A percentile compares a stretch with the other conserved stretches of the same genome.
Evolutionary conservation across 768 basidiomycete genomes (phyloP).

Genomic region (Fistulinella prunicolor): DNA sequence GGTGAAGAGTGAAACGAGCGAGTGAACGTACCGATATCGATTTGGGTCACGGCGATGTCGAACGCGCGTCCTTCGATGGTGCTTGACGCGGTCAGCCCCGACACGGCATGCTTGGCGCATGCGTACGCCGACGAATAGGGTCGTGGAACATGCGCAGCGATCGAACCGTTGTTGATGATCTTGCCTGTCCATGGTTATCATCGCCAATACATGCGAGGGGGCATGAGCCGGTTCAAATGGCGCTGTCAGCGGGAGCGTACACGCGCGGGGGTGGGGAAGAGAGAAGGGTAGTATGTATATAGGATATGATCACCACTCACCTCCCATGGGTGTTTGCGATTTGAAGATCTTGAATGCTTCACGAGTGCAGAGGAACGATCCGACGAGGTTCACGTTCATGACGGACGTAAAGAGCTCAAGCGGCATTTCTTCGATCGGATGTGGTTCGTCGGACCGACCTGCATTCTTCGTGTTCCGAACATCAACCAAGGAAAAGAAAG

Average conservation of each 20-base stretch:
- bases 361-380: slow-evolving; percentile 71
- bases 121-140: slow-evolving; percentile 65
- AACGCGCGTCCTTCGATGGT: slow-evolving; percentile 73
- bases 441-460: slow-evolving; percentile 49
- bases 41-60: slow-evolving; percentile 75
- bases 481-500: no score
- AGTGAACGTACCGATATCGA: slow-evolving; percentile 64
- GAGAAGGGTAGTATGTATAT: background rate
- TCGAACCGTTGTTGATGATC: slow-evolving; percentile 86
- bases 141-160: slow-evolving; percentile 69
- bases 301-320: slow-evolving; percentile 33
- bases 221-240: no score
- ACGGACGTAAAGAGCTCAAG: slow-evolving; percentile 62
- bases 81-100: slow-evolving; percentile 72
- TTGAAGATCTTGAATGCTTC: slow-evolving; percentile 77
- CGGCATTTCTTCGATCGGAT: slow-evolving; percentile 58
- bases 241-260: no score
- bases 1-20: background rate
- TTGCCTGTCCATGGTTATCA: slow-evolving; percentile 41
- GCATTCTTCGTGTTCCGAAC: slow-evolving; percentile 56
- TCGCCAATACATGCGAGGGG: no score
- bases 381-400: slow-evolving; percentile 69
- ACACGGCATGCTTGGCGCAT: slow-evolving; percentile 76
- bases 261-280: no score
- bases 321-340: slow-evolving; percentile 66